phyloP scores from a whole-genome alignment of 2,329 filamentous ascomycete genomes.

The Tolypocladium paradoxum region DNA sequence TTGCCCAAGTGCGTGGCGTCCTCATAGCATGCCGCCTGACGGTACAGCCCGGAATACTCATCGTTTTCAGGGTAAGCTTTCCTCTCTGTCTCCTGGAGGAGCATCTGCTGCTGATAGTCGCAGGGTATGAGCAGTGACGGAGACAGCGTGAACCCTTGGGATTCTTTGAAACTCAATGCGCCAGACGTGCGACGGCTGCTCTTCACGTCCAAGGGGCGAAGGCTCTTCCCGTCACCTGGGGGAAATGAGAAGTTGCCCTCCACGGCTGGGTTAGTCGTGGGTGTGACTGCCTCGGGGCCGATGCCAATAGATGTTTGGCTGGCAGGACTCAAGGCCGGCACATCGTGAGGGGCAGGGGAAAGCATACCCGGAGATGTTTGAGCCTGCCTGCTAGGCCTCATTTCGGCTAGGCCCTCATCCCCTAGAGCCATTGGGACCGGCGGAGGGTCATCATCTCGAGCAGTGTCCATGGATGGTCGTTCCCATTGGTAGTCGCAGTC shows the following conservation, averaged over 20 bases:
- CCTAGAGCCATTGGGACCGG: constrained; percentile 13
- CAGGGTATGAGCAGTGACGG: constrained; percentile 51
- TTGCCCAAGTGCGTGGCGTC: constrained; percentile 8
- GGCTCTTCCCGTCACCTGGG: constrained; percentile 23
- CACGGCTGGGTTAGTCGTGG: constrained; percentile 22
- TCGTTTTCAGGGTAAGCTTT: constrained; percentile 22
- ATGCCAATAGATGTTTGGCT: constrained; percentile 32
- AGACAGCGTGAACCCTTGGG: constrained; percentile 47
- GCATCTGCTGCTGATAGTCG: constrained; percentile 47
- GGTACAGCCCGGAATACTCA: constrained; percentile 8
- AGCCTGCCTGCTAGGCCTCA: constrained; percentile 7
- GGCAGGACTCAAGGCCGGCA: constrained; percentile 38
- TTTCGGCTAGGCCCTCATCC: constrained; percentile 13
- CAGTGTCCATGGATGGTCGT: constrained; percentile 39
- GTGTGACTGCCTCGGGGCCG: constrained; percentile 33
- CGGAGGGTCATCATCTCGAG: constrained; percentile 11
- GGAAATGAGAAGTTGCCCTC: constrained; percentile 44
- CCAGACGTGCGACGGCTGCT: constrained; percentile 33
- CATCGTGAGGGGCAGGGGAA: constrained; percentile 23
- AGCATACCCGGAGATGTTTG: constrained; percentile 17
- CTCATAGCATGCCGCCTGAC: constrained; percentile 8
- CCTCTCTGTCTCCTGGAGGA: constrained; percentile 19
- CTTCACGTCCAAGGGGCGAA: constrained; percentile 15
- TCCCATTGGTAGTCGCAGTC: constrained; percentile 59
- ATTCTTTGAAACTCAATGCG: constrained; percentile 46